A percentile compares a stretch with the other conserved stretches of the same genome.
phyloP scores from a whole-genome alignment of 176 grass and related monocot species.

The Carex scoparia region DNA sequence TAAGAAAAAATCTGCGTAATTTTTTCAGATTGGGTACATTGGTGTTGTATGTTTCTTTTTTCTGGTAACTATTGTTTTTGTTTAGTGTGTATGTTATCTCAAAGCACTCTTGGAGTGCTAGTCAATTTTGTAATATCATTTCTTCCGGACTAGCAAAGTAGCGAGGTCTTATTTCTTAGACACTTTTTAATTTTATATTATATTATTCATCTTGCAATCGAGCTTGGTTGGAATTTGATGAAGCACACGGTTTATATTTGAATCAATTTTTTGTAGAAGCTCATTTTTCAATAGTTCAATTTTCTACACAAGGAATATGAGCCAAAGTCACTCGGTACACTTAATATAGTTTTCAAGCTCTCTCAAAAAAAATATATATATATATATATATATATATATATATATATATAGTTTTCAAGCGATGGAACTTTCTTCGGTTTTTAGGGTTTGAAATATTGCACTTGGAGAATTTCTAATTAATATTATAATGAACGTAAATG shows the following conservation, averaged over 20 bases:
- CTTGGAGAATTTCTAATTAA: too few species aligned
- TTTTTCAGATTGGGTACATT: not conserved
- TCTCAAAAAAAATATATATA: too few species aligned
- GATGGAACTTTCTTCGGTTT: too few species aligned
- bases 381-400: too few species aligned
- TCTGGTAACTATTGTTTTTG: not conserved
- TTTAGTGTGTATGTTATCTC: not conserved
- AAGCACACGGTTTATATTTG: not conserved
- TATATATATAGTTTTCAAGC: too few species aligned
- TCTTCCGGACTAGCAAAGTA: not conserved
- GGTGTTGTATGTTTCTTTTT: not conserved
- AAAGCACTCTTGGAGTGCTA: not conserved
- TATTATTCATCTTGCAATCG: not conserved
- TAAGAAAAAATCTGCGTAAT: slow-evolving; percentile 28
- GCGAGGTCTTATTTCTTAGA: not conserved
- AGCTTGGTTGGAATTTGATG: not conserved
- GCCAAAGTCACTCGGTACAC: not conserved
- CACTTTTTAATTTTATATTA: not conserved
- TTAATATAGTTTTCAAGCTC: not conserved
- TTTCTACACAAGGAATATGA: not conserved
- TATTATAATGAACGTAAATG: too few species aligned
- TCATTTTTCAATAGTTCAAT: not conserved
- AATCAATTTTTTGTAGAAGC: not conserved
- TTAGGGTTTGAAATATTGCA: too few species aligned
- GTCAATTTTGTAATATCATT: slow-evolving; percentile 7